A percentile compares a stretch with the other conserved stretches of the same genome.
Evolutionary conservation across 2,329 filamentous ascomycete genomes (phyloP).

Genomic region (Colletotrichum sp.): DNA sequence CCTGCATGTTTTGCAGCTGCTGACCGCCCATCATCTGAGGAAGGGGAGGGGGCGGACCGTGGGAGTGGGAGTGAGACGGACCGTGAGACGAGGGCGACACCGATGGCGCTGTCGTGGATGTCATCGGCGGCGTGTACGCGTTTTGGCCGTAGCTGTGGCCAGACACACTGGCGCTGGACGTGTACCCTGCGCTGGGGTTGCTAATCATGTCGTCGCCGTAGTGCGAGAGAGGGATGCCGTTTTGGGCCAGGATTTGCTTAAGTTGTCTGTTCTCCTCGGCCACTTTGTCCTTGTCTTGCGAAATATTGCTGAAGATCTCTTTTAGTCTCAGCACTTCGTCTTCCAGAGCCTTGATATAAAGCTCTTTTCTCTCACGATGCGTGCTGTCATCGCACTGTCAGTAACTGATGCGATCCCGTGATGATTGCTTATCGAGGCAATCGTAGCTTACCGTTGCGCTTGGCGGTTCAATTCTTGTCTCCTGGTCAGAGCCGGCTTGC

Average conservation of each 20-base stretch:
- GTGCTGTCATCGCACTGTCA: constrained; percentile 64
- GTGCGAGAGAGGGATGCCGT: constrained; percentile 48
- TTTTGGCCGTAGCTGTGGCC: constrained; percentile 61
- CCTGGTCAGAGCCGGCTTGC: constrained; percentile 89
- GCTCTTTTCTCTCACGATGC: constrained; percentile 94
- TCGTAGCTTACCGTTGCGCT: constrained; percentile 77
- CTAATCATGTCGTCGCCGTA: constrained; percentile 48
- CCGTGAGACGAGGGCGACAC: constrained; percentile 36
- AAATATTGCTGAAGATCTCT: constrained; percentile 77
- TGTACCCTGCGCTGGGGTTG: constrained; percentile 52
- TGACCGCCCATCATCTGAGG: constrained; percentile 32
- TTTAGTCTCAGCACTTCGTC: constrained; percentile 89
- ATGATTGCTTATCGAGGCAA: background rate
- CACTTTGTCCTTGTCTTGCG: constrained; percentile 77
- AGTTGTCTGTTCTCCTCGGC: constrained; percentile 82
- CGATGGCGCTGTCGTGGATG: constrained; percentile 48
- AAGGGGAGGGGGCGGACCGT: constrained; percentile 22
- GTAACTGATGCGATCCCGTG: constrained; percentile 5
- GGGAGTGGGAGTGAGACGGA: constrained; percentile 21
- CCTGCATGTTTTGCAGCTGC: constrained; percentile 31
- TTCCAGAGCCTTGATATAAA: constrained; percentile 93
- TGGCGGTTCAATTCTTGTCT: constrained; percentile 95
- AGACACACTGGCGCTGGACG: constrained; percentile 62
- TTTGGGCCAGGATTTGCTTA: constrained; percentile 59
- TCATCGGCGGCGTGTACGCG: constrained; percentile 53